Evolutionary conservation across 2,329 filamentous ascomycete species (phyloP), one percentile per base, ranked within the genome.

Genomic region (Exophiala calicioides): DNA sequence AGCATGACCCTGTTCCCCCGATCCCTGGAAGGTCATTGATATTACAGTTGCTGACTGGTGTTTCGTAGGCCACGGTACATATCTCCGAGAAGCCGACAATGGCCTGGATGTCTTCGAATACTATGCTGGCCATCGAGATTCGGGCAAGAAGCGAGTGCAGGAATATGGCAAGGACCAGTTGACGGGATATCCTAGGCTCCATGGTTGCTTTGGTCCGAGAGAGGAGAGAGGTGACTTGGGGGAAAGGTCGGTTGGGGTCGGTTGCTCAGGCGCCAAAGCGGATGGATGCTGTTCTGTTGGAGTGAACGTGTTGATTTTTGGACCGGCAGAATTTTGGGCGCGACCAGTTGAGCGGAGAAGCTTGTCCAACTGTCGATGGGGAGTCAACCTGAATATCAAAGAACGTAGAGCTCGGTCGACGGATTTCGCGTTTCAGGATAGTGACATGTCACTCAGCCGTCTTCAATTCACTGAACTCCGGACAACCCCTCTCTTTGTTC

Each of bases 51-150:
- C 23, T 45, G 13, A 58, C 31, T 10, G 46, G 36, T 6, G 37
- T 51, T 21, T 39, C 20, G 45, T 59, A 58, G n/a, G 55, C 52
- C 26, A 32, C 27, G 4, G 52, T 54, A 37, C 55, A 57, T 12
- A 33, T 9, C 3, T 26, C 18, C 10, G 49, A 46, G 37, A 58
- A 57, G 24, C 56, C 56, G 20, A 49, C 21, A 19, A 58, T 55
- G 23, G 52, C 38, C 38, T 58, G 56, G 26, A 58, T 52, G 4
- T 50, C 19, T 9, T 42, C 23, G 20, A 57, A 53, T 19, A 36
- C 32, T 13, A 56, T 39, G 19, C 41, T 48, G 8, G 50, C 53
- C 5, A 19, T 40, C 20, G 63, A 39, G 32, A 20, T 39, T 24
- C 33, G 36, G 19, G 37, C 18, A 9, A 55, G n/a, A n/a, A n/a